phyloP scores from a whole-genome alignment of 495 filamentous ascomycete species.

The Hypomontagnella monticulosa region DNA sequence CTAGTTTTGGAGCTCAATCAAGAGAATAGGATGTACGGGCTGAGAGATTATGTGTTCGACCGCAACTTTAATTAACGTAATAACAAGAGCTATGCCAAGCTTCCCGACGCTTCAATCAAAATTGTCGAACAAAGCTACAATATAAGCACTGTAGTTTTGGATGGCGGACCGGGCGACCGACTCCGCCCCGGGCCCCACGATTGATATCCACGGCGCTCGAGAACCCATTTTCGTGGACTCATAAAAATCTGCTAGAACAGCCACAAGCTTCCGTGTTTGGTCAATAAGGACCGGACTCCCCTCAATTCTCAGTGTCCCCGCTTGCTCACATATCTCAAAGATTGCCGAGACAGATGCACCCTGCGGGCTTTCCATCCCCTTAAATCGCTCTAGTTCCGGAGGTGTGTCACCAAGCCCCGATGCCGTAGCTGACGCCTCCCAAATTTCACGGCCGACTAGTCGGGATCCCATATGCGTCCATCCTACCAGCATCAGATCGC shows the following conservation, averaged over 20 bases:
- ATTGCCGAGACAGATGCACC: not conserved
- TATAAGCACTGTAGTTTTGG: conserved; percentile 12
- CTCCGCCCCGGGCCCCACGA: not conserved
- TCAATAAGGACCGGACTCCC: not conserved
- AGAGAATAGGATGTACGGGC: too few relatives aligned
- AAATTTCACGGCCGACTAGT: not conserved
- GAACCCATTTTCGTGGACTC: not conserved
- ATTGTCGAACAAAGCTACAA: conserved; percentile 25
- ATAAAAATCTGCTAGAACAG: not conserved
- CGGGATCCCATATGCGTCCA: not conserved
- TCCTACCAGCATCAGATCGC: conserved; percentile 1
- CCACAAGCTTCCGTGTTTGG: not conserved
- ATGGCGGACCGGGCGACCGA: not conserved
- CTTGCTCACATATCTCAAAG: not conserved
- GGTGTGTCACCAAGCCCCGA: not conserved
- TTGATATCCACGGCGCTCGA: not conserved
- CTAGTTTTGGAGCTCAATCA: too few relatives aligned
- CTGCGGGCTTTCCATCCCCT: not conserved
- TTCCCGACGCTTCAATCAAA: conserved; percentile 1
- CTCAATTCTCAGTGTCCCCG: not conserved
- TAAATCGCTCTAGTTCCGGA: not conserved
- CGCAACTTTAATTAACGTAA: too few relatives aligned
- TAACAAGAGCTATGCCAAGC: not conserved
- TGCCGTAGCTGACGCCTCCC: not conserved
- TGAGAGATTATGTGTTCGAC: too few relatives aligned